phyloP scores from a whole-genome alignment of 106 monocot species.

The Cymbidium sinense region DNA sequence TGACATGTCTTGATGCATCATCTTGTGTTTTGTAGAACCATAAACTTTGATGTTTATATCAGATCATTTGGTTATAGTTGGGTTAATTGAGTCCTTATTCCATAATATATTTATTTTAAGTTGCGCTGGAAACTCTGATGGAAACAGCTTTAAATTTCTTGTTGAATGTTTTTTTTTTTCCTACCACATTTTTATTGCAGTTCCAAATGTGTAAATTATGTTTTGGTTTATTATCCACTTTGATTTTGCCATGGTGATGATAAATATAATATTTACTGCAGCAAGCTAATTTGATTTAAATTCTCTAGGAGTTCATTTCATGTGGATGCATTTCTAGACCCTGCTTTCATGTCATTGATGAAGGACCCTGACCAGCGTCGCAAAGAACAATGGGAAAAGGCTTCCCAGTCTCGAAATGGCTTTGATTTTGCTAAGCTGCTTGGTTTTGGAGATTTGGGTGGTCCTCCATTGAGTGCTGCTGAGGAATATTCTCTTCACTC shows the following conservation, averaged over 20 bases:
- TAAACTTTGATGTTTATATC: neutral
- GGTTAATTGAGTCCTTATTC: neutral
- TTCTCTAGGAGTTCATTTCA: conserved; percentile 45
- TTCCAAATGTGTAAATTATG: neutral
- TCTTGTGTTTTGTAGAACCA: neutral
- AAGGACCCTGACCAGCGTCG: conserved; percentile 90
- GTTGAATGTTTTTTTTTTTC: neutral
- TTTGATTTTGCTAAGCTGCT: conserved; percentile 75
- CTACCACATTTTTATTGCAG: neutral
- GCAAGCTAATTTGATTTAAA: neutral
- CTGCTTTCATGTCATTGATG: conserved; percentile 89
- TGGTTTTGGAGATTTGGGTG: conserved; percentile 96
- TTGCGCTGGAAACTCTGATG: neutral
- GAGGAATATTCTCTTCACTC: conserved; percentile 99
- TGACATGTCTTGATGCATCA: neutral
- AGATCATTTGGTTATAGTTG: neutral
- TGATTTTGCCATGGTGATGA: neutral
- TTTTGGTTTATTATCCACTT: neutral
- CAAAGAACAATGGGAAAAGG: conserved; percentile 82
- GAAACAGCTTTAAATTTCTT: no score
- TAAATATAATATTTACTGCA: neutral
- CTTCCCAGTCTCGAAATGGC: conserved; percentile 62
- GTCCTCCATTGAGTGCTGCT: conserved; percentile 80
- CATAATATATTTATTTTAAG: neutral
- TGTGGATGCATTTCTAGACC: conserved; percentile 86